Percentiles rank a stretch among this genome's conserved stretches.
Conservation (phyloP, 306 rosid genomes). For the Neltuma alba region DNA sequence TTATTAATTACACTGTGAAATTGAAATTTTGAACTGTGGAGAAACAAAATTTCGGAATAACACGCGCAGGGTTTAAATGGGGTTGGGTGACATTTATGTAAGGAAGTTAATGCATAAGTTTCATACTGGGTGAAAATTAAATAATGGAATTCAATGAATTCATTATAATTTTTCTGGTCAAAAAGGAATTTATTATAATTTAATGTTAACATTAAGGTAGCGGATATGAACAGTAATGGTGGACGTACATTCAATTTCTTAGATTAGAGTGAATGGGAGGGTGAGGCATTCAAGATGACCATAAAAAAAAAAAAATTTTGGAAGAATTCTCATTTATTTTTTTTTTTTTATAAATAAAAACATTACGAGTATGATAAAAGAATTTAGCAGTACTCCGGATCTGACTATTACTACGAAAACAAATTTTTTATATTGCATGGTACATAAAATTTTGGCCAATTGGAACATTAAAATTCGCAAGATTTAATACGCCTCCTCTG, state of each 20-base stretch:
- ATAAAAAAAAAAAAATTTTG: not conserved
- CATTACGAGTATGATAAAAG: too few species aligned
- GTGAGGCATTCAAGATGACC: not conserved
- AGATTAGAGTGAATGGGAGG: not conserved
- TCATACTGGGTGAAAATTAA: constrained; percentile 49
- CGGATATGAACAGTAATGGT: constrained; percentile 10
- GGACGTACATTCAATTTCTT: constrained; percentile 30
- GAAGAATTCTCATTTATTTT: not conserved
- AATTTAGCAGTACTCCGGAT: too few species aligned
- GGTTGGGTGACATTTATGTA: constrained; percentile 53
- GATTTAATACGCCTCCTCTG: too few species aligned
- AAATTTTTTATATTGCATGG: too few species aligned
- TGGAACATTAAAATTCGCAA: too few species aligned
- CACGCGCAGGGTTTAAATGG: constrained; percentile 16
- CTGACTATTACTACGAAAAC: too few species aligned
- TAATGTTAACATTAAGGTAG: not conserved
- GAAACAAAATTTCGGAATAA: not conserved
- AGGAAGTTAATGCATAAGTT: constrained; percentile 49
- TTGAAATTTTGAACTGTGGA: constrained; percentile 7
- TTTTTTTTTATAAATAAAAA: not conserved
- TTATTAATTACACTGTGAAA: not conserved
- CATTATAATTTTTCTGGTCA: constrained; percentile 36
- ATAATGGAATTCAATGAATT: constrained; percentile 44
- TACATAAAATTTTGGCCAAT: too few species aligned
- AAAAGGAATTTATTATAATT: constrained; percentile 35